Conservation (phyloP, 2,329 filamentous ascomycete species). For the Clonostachys rosea region DNA sequence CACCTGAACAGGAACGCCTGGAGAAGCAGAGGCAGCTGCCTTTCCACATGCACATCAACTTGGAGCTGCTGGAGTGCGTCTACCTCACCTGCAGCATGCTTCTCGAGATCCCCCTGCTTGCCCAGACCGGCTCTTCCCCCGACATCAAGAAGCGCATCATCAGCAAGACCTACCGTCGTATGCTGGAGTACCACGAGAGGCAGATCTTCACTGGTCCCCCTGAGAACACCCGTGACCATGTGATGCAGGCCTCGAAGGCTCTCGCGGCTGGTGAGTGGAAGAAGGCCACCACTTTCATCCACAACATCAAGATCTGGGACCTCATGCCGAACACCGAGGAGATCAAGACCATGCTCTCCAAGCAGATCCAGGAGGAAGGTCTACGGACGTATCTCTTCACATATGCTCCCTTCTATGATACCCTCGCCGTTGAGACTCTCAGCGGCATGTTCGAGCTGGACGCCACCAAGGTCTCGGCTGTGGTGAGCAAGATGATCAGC, state of each 20-base stretch:
- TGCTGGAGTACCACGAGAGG: slow-evolving; percentile 98
- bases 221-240: slow-evolving; percentile 97
- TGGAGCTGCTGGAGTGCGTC: slow-evolving; percentile 95
- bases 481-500: slow-evolving; percentile 99
- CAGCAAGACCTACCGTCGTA: slow-evolving; percentile 98
- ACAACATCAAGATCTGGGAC: slow-evolving; percentile 99
- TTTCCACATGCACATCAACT: slow-evolving; percentile 99
- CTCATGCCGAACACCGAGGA: slow-evolving; percentile 88
- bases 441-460: slow-evolving; percentile 94
- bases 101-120: slow-evolving; percentile 93
- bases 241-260: slow-evolving; percentile 98
- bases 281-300: slow-evolving; percentile 89
- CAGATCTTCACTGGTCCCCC: slow-evolving; percentile 98
- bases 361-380: slow-evolving; percentile 98
- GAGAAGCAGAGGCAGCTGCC: slow-evolving; percentile 96
- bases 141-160: slow-evolving; percentile 97
- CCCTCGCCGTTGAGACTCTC: slow-evolving; percentile 79
- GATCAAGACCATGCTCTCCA: slow-evolving; percentile 95
- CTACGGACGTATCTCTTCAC: slow-evolving; percentile 98
- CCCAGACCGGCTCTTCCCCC: slow-evolving; percentile 92
- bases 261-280: slow-evolving; percentile 98
- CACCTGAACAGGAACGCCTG: slow-evolving; percentile 93
- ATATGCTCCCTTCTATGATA: slow-evolving; percentile 99
- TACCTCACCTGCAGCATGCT: slow-evolving; percentile 99
- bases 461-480: slow-evolving; percentile 83